Evolutionary conservation across 805 yeast genomes (phyloP), one percentile per base, ranked within the genome.

Genomic region (fission yeast (Schizosaccharomyces pombe)): DNA sequence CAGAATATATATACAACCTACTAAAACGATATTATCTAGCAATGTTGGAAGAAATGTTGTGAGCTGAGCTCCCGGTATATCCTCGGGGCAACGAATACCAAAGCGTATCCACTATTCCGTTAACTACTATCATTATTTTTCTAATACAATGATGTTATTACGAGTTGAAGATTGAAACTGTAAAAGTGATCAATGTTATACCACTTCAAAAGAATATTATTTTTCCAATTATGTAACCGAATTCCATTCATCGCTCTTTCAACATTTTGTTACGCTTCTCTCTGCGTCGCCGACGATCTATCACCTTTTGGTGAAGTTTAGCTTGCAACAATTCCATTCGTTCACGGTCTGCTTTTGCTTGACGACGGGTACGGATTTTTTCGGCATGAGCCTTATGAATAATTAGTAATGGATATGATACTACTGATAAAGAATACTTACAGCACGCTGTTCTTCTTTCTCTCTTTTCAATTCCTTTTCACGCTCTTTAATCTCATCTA

Each of bases 221-320:
- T 12, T n/a, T n/a, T n/a, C n/a, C n/a, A n/a, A n/a, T n/a, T n/a
- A n/a, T n/a, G n/a, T n/a, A n/a, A n/a, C n/a, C n/a, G n/a, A n/a
- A n/a, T n/a, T n/a, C n/a, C n/a, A n/a, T 16, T 37, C 22, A 37
- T 24, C 43, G 95, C 64, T 87, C 97, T 65, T 80, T 85, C 65
- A 87, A 78, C 62, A 86, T 71, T 70, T 89, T 89, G 71, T 87
- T 89, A 70, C 97, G 80, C 81, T 89, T 89, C 65, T 89, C 98
- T 64, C 82, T 79, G 71, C 82, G 80, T 70, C 82, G 80, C 69
- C 89, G 65, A 68, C 98, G 77, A 59, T 86, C 97, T 43, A 86
- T 83, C 71, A 78, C 82, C 79, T 86, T 87, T 47, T 82, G 82
- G 64, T 85, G 89, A 94, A 89, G 84, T 68, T 82, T 85, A 56